These are phyloP conservation scores for Elaeis oleifera DNA, from an alignment of 202 grass and related monocot species.

Conservation along the genomic window DNA sequence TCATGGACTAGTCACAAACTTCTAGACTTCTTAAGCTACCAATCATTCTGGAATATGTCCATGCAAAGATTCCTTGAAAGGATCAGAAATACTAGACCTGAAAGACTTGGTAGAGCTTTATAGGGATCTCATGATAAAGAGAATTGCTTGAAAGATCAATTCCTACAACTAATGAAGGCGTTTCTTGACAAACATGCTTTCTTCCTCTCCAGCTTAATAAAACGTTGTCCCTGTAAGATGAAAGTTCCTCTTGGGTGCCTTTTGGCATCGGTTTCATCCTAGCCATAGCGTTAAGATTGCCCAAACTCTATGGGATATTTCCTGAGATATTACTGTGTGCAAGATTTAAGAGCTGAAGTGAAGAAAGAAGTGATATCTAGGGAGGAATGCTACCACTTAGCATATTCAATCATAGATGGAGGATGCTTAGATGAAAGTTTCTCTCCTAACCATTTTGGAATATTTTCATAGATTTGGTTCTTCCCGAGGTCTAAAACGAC, in stretches of 20 bases:
- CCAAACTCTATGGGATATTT: constrained; percentile 19
- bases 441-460: no score
- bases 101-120: constrained; percentile 18
- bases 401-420: no score
- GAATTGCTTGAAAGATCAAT: constrained; percentile 1
- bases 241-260: not conserved
- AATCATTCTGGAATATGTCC: constrained; percentile 29
- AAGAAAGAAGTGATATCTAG: constrained; percentile 11
- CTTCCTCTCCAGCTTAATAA: not conserved
- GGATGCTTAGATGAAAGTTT: no score
- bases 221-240: not conserved
- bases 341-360: constrained; percentile 27
- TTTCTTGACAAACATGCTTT: not conserved
- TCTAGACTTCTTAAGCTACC: constrained; percentile 26
- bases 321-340: constrained; percentile 24
- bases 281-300: constrained; percentile 10
- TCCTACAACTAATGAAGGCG: not conserved
- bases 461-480: no score
- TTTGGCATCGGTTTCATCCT: not conserved
- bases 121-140: not conserved
- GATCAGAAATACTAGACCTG: not conserved
- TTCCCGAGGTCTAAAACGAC: no score
- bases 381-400: constrained; percentile 10
- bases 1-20: constrained; percentile 33
- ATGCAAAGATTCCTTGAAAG: constrained; percentile 26